These are phyloP conservation scores for Sugiyamaella xylanicola DNA, from an alignment of 1,139 yeast genomes.

Conservation along the genomic window DNA sequence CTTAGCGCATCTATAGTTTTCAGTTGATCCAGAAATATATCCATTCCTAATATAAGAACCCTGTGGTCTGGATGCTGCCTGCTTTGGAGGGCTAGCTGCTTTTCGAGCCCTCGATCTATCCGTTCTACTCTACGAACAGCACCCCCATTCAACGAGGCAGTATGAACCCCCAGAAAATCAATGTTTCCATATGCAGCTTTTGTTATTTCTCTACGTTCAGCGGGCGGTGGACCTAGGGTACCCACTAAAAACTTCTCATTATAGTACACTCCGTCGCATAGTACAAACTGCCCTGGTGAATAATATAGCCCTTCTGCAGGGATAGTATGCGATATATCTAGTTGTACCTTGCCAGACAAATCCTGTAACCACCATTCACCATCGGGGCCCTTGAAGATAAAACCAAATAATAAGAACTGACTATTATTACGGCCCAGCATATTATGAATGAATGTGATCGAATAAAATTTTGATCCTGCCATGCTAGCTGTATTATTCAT, in stretches of 20 bases:
- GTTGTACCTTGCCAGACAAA: constrained; percentile 71
- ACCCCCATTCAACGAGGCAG: constrained; percentile 32
- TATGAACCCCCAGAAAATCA: constrained; percentile 75
- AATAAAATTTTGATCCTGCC: constrained; percentile 45
- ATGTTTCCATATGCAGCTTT: constrained; percentile 73
- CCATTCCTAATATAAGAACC: constrained; percentile 71
- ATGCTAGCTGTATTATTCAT: constrained; percentile 34
- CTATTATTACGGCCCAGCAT: constrained; percentile 81
- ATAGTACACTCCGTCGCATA: constrained; percentile 81
- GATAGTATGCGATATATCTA: constrained; percentile 55
- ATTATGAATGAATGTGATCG: constrained; percentile 77
- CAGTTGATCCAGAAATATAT: constrained; percentile 64
- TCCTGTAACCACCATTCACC: constrained; percentile 83
- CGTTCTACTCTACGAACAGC: constrained; percentile 45
- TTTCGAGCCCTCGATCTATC: constrained; percentile 60
- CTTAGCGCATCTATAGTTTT: constrained; percentile 61
- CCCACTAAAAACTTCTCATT: constrained; percentile 74
- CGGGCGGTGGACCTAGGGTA: constrained; percentile 83
- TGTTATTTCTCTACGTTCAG: constrained; percentile 69
- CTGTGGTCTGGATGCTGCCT: constrained; percentile 56
- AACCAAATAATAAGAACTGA: constrained; percentile 76
- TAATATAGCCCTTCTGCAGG: constrained; percentile 72
- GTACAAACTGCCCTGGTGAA: constrained; percentile 75
- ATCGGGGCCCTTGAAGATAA: constrained; percentile 61
- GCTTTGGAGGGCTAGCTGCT: constrained; percentile 59